Evolutionary conservation across 352 stramenopile species (phyloP), one percentile per base, ranked within the genome.

Genomic region (Globisporangium echinulatum): DNA sequence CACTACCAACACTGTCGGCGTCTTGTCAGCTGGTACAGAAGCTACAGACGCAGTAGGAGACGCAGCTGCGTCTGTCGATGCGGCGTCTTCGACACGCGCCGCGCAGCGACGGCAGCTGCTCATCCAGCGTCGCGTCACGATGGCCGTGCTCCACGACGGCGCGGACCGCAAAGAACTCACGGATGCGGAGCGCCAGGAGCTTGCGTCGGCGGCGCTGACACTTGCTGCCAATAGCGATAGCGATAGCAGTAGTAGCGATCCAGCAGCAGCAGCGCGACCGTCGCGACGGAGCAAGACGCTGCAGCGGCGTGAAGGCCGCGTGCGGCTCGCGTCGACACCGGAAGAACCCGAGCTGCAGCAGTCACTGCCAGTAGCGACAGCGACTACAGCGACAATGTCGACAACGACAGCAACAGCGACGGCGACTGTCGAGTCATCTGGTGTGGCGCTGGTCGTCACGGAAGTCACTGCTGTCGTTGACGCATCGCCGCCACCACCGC

Each of bases 91-190:
- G 25, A 25, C 25, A 25, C 25, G 25, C 37, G 15, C 52, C 37
- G 33, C 49, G 43, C 54, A 50, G 7, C 61, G 61, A 10, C 49
- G 61, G n/a, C 61, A 62, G 44, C 7, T 57, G 19, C 44, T 56
- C 15, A 52, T 61, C n/a, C 19, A 49, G 42, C 72, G 74, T 0
- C 69, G 74, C 7, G 68, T 84, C n/a, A 84, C 74, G 13, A 71
- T 84, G 10, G 71, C 74, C 5, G 72, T 84, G 38, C 62, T 84
- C 47, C 67, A 82, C 25, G 66, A 75, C 44, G 69, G 77, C 14
- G 58, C 69, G 17, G 72, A 82, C 17, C 63, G 52, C 49, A 79
- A 72, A 53, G 70, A 82, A 19, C 66, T 67, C 36, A 75, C 70
- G 57, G 63, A 68, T 33, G 56, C 61, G 4, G 71, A 77, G 52